phyloP scores from a whole-genome alignment of 495 filamentous ascomycete genomes.

The Cudoniella acicularis region DNA sequence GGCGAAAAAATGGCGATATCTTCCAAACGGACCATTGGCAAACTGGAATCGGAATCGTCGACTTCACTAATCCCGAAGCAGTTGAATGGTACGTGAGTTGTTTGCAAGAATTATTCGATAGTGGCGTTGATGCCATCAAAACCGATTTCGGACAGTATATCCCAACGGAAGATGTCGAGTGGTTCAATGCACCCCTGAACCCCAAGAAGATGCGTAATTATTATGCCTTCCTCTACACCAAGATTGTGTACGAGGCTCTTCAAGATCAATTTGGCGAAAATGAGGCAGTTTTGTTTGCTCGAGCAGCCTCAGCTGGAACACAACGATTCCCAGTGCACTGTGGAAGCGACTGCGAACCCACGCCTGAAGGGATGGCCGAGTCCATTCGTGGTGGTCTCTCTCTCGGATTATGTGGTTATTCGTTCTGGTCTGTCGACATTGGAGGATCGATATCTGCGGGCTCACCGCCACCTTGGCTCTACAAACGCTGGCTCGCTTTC shows the following conservation, averaged over 20 bases:
- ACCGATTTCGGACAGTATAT: slow-evolving; percentile 73
- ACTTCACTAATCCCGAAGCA: slow-evolving; percentile 70
- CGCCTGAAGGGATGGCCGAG: slow-evolving; percentile 70
- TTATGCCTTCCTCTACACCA: slow-evolving; percentile 68
- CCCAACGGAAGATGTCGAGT: slow-evolving; percentile 56
- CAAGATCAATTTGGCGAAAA: slow-evolving; percentile 51
- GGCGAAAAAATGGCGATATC: slow-evolving; percentile 63
- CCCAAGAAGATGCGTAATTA: slow-evolving; percentile 70
- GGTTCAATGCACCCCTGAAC: slow-evolving; percentile 51
- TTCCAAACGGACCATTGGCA: slow-evolving; percentile 77
- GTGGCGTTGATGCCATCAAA: slow-evolving; percentile 67
- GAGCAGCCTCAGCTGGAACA: slow-evolving; percentile 60
- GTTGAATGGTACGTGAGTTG: slow-evolving; percentile 56
- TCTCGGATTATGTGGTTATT: slow-evolving; percentile 61
- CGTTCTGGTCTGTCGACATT: slow-evolving; percentile 70
- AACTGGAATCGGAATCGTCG: slow-evolving; percentile 68
- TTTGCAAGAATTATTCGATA: slow-evolving; percentile 56
- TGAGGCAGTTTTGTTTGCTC: slow-evolving; percentile 66
- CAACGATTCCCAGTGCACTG: slow-evolving; percentile 65
- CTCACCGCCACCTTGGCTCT: slow-evolving; percentile 60
- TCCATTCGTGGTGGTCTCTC: slow-evolving; percentile 63
- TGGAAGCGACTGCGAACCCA: slow-evolving; percentile 69
- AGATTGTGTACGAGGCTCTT: slow-evolving; percentile 62
- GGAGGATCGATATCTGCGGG: slow-evolving; percentile 75
- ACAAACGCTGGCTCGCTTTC: slow-evolving; percentile 75